A percentile compares a stretch with the other conserved stretches of the same genome.
phyloP scores from a whole-genome alignment of 805 yeast genomes.

The Candida chauliodis region DNA sequence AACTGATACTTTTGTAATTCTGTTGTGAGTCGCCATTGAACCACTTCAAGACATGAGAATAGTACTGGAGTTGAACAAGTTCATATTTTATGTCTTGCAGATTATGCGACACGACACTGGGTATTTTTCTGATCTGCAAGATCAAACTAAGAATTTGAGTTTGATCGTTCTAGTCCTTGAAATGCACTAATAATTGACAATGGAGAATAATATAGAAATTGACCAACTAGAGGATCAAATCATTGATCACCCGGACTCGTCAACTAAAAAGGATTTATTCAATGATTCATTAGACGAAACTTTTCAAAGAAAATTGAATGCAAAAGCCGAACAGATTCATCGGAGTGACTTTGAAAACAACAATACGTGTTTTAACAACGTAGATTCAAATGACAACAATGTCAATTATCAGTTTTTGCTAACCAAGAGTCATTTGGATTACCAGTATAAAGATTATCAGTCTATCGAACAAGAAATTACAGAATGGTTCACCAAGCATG shows the following conservation, averaged over 20 bases:
- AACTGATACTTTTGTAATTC: no score
- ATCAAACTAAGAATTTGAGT: no score
- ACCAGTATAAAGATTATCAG: conserved; percentile 25
- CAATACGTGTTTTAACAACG: neutral
- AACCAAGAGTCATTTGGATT: conserved; percentile 29
- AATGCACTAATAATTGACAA: conserved; percentile 8
- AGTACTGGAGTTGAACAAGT: no score
- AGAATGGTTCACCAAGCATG: conserved; percentile 38
- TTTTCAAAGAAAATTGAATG: conserved; percentile 40
- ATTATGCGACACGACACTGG: no score
- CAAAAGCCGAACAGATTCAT: conserved; percentile 37
- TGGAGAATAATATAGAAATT: conserved; percentile 30
- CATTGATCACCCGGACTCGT: conserved; percentile 40
- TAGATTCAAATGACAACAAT: neutral
- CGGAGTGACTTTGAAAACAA: neutral
- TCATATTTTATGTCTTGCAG: no score
- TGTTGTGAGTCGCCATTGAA: no score
- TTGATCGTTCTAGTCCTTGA: neutral
- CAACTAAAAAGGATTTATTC: conserved; percentile 24
- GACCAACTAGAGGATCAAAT: conserved; percentile 47
- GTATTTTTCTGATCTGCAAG: no score
- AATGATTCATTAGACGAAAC: conserved; percentile 36
- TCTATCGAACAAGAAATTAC: conserved; percentile 26
- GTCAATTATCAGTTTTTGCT: conserved; percentile 24
- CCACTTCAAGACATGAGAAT: no score